Evolutionary conservation across 768 basidiomycete species (phyloP).

Genomic region (Suillus bovinus): DNA sequence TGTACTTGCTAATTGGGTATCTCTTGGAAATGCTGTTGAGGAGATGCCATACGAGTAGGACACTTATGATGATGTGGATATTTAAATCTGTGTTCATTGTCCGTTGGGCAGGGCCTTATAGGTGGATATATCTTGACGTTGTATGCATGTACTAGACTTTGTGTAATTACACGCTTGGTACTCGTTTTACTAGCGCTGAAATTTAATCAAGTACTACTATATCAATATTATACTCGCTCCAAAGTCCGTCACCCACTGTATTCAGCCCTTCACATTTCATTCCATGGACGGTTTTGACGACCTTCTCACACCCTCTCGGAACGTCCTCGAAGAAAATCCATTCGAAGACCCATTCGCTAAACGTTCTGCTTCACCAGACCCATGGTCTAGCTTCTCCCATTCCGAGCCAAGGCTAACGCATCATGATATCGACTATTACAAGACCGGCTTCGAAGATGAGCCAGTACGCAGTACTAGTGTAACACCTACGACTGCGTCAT

Average conservation of each 20-base stretch:
- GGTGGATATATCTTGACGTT: not conserved
- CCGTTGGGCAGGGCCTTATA: no score
- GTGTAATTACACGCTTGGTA: not conserved
- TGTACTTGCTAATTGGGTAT: slow-evolving; percentile 72
- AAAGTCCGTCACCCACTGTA: not conserved
- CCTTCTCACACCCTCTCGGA: slow-evolving; percentile 60
- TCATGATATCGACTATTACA: slow-evolving; percentile 29
- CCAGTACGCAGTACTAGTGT: slow-evolving; percentile 21
- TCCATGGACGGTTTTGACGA: slow-evolving; percentile 77
- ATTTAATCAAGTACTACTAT: not conserved
- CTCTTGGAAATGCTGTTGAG: slow-evolving; percentile 67
- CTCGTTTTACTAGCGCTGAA: not conserved
- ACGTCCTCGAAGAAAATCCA: slow-evolving; percentile 69
- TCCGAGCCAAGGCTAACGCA: slow-evolving; percentile 20
- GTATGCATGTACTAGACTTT: not conserved
- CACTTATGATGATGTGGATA: slow-evolving; percentile 7
- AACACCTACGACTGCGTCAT: slow-evolving; percentile 34
- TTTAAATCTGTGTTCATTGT: no score
- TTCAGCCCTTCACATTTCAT: not conserved
- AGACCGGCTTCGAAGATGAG: slow-evolving; percentile 28
- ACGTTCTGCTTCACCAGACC: slow-evolving; percentile 69
- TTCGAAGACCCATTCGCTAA: slow-evolving; percentile 74
- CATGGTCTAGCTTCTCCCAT: slow-evolving; percentile 67
- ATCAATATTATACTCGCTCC: not conserved
- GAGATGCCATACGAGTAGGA: slow-evolving; percentile 83